Evolutionary conservation across 1,284 basidiomycete genomes (phyloP), one percentile per base, ranked within the genome.

Genomic region (Cutaneotrichosporon sp.): DNA sequence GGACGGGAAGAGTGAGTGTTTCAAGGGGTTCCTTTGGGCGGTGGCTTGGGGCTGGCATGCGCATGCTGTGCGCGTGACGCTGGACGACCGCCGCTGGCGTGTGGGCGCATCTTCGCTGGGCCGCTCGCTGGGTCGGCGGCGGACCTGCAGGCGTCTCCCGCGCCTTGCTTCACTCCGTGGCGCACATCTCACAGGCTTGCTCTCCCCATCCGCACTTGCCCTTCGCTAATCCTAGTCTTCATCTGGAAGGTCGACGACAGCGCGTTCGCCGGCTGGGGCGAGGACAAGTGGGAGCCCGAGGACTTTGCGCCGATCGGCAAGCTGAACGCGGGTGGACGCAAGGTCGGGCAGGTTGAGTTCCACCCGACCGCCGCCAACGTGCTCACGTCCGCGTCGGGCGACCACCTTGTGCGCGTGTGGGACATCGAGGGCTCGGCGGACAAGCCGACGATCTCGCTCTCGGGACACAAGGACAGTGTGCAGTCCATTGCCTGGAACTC

Each of bases 271-370:
- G 90, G 87, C n/a, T 98, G 93, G 93, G 87, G 87, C 49, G 81
- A 83, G 47, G 92, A 98, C 22, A 84, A 84, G 60, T 93, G 90
- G 88, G 86, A 84, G 25, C 88, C 93, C 1, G 81, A 83, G 58
- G 94, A 98, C 80, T 86, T 97, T 63, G 88, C 90, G 64, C 95
- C 95, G 10, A 85, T 75, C 14, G 76, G 74, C 49, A 77, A 76
- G 60, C 69, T 82, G 57, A 76, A 74, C 56, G 83, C 80, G 10
- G 81, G 81, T 58, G 81, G 81, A 25, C 73, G 93, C 65, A 95
- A 97, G 81, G 87, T 97, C 62, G 95, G 95, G 1, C 95, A 98
- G 72, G 91, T 97, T 47, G 82, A 91, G 42, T 99, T 94, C 85
- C 92, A 98, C 77, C 95, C 95, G 0, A 92, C 91, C 1, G 93